Conservation (phyloP, 116 monocot species). For the Papilionanthe hybrid region DNA sequence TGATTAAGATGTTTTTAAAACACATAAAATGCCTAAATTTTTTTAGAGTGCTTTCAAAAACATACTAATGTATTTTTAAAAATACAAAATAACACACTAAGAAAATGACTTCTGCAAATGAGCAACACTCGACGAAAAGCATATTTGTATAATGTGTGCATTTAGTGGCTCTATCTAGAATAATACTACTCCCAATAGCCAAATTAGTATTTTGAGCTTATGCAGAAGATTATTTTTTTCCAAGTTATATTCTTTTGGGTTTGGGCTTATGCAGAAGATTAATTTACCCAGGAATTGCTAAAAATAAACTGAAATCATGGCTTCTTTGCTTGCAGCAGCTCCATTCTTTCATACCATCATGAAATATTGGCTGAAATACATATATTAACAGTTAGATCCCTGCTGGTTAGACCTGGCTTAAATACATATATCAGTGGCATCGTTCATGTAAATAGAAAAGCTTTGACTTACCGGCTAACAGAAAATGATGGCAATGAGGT, state of each 20-base stretch:
- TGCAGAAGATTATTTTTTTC: slow-evolving; percentile 14
- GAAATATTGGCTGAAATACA: slow-evolving; percentile 77
- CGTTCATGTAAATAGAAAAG: too few relatives aligned
- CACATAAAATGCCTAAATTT: too few relatives aligned
- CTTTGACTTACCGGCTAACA: slow-evolving; percentile 54
- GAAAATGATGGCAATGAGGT: not conserved
- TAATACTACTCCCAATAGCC: not conserved
- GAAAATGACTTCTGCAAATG: too few relatives aligned
- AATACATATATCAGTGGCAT: not conserved
- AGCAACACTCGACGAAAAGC: not conserved
- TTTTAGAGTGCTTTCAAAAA: too few relatives aligned
- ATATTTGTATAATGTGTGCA: not conserved
- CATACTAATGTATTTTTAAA: too few relatives aligned
- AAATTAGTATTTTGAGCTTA: not conserved
- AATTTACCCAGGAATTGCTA: slow-evolving; percentile 83
- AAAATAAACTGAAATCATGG: slow-evolving; percentile 97
- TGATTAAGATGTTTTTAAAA: too few relatives aligned
- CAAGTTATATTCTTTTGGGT: too few relatives aligned
- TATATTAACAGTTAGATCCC: not conserved
- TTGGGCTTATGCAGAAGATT: slow-evolving; percentile 1
- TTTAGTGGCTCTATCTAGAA: not conserved
- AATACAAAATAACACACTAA: too few relatives aligned
- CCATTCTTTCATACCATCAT: slow-evolving; percentile 98
- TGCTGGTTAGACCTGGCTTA: not conserved
- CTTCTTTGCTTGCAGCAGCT: slow-evolving; percentile 98